phyloP scores from a whole-genome alignment of 345 rosid genomes.

The Citrus mangshanensis region DNA sequence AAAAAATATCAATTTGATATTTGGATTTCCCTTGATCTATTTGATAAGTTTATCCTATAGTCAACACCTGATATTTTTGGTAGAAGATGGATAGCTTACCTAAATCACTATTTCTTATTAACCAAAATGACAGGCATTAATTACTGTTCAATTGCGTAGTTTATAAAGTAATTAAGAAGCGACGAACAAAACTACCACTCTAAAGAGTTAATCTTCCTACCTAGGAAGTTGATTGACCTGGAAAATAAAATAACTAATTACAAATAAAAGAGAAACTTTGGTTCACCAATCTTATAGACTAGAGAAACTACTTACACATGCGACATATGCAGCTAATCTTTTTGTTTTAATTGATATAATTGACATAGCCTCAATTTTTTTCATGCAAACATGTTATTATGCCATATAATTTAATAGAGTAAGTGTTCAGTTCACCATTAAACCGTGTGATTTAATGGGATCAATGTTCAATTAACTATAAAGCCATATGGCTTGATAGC shows the following conservation, averaged over 20 bases:
- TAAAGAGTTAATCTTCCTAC: neutral
- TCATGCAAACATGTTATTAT: too few relatives aligned
- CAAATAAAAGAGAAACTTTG: neutral
- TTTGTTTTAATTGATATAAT: neutral
- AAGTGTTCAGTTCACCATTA: too few relatives aligned
- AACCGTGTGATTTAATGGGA: too few relatives aligned
- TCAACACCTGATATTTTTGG: too few relatives aligned
- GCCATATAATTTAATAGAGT: too few relatives aligned
- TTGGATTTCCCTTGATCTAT: too few relatives aligned
- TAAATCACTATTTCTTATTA: neutral
- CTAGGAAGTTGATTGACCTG: neutral
- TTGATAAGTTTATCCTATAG: too few relatives aligned
- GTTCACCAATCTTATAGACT: neutral
- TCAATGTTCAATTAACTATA: too few relatives aligned
- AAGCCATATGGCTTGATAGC: too few relatives aligned
- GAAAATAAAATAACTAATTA: neutral
- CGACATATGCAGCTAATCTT: neutral
- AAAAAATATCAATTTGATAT: too few relatives aligned
- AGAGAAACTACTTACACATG: neutral
- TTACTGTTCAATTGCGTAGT: neutral
- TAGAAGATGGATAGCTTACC: neutral
- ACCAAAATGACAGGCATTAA: neutral
- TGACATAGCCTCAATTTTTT: neutral
- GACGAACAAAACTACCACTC: neutral
- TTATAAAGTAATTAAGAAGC: neutral